These are phyloP conservation scores for Prototheca cutis DNA, from an alignment of 163 green algal genomes.

Conservation along the genomic window DNA sequence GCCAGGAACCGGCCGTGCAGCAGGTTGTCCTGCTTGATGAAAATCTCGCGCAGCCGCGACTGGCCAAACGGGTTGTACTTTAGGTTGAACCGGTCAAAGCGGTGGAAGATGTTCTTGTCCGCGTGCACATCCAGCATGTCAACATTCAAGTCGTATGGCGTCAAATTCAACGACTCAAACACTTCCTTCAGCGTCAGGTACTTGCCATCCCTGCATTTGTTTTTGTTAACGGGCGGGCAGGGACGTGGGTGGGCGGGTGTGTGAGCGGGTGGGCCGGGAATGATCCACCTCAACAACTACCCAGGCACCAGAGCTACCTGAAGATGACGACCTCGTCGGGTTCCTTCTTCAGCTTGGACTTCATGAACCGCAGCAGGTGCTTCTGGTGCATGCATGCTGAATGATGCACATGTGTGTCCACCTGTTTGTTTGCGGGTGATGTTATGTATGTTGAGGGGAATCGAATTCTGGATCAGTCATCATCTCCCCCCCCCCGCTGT, in stretches of 20 bases:
- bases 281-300: background rate
- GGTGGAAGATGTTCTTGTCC: constrained; percentile 99
- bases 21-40: constrained; percentile 96
- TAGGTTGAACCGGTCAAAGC: constrained; percentile 98
- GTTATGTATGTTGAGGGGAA: no score
- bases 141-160: constrained; percentile 93
- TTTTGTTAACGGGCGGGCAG: no score
- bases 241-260: no score
- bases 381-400: constrained; percentile 99
- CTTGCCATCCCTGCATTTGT: constrained; percentile 92
- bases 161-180: constrained; percentile 91
- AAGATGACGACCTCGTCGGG: constrained; percentile 80
- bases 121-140: constrained; percentile 98
- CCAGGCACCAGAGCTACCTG: constrained; percentile 11
- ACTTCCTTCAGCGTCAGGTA: constrained; percentile 96
- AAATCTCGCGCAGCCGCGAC: constrained; percentile 91
- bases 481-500: no score
- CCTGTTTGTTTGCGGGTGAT: no score
- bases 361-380: constrained; percentile 99
- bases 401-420: constrained; percentile 90
- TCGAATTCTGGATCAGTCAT: no score
- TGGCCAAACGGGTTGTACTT: constrained; percentile 99
- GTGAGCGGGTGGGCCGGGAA: background rate
- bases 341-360: constrained; percentile 92
- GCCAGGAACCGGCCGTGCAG: constrained; percentile 86